Percentiles rank a stretch among this genome's conserved stretches.
Evolutionary conservation across 1,284 basidiomycete genomes (phyloP).

Genomic region (Leucoagaricus sp.): DNA sequence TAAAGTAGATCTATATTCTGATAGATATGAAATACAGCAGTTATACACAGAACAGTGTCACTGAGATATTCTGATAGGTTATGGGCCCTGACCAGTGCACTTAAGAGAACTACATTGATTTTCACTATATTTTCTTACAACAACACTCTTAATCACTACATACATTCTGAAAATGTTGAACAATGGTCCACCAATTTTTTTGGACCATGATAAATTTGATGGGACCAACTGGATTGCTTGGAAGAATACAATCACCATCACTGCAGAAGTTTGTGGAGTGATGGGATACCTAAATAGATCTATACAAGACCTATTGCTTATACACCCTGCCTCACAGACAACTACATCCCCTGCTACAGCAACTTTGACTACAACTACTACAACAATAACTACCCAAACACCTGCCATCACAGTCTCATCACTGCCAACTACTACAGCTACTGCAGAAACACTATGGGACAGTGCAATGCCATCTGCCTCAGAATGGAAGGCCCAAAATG

Average conservation of each 20-base stretch:
- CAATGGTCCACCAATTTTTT: slow-evolving; percentile 14
- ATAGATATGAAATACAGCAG: no score
- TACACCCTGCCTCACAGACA: no score
- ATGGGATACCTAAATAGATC: slow-evolving; percentile 20
- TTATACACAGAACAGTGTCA: no score
- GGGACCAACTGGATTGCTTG: slow-evolving; percentile 21
- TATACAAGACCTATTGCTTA: neutral
- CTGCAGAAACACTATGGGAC: slow-evolving; percentile 9
- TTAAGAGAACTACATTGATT: no score
- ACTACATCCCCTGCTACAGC: no score
- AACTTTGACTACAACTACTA: no score
- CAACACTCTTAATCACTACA: no score
- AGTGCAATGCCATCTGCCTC: slow-evolving; percentile 17
- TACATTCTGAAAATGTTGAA: no score
- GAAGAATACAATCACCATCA: slow-evolving; percentile 16
- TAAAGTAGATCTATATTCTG: no score
- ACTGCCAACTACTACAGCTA: neutral
- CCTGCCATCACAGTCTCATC: neutral
- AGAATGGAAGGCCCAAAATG: slow-evolving; percentile 23
- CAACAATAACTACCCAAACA: neutral
- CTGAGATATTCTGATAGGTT: no score
- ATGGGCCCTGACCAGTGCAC: no score
- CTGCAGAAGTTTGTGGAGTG: slow-evolving; percentile 16
- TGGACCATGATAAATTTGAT: slow-evolving; percentile 21
- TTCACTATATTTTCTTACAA: no score